A percentile compares a stretch with the other conserved stretches of the same genome.
Conservation (phyloP, 306 rosid genomes). For the Calophaca sinica region DNA sequence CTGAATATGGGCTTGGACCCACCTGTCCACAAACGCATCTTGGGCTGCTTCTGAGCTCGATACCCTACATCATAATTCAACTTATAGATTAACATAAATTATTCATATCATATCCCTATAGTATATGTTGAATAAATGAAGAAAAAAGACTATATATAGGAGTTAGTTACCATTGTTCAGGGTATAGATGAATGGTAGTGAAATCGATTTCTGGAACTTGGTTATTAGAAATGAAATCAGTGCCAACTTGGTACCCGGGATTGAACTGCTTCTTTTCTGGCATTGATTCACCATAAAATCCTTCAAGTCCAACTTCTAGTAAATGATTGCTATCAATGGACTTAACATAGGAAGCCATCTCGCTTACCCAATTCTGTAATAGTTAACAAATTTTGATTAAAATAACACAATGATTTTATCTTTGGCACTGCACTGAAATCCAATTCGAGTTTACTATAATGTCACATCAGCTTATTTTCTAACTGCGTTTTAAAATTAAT, state of each 20-base stretch:
- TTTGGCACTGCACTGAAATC: too few relatives aligned
- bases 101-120: neutral
- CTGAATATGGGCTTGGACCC: slow-evolving; percentile 44
- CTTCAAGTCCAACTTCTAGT: slow-evolving; percentile 56
- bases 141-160: neutral
- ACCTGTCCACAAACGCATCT: slow-evolving; percentile 45
- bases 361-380: slow-evolving; percentile 57
- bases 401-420: too few relatives aligned
- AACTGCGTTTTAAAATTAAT: too few relatives aligned
- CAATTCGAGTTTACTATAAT: too few relatives aligned
- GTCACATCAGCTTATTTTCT: too few relatives aligned
- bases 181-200: slow-evolving; percentile 55
- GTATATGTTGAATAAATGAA: neutral
- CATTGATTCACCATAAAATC: slow-evolving; percentile 51
- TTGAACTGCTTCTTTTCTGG: slow-evolving; percentile 43
- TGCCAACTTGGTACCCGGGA: slow-evolving; percentile 49
- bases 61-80: slow-evolving; percentile 27
- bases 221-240: slow-evolving; percentile 61
- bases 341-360: slow-evolving; percentile 52
- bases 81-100: neutral
- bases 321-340: slow-evolving; percentile 54
- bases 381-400: neutral
- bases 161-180: slow-evolving; percentile 51
- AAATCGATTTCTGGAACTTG: slow-evolving; percentile 52
- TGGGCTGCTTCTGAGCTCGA: slow-evolving; percentile 19